Evolutionary conservation across 805 yeast genomes (phyloP).

Genomic region (Kregervanrija fluxuum): DNA sequence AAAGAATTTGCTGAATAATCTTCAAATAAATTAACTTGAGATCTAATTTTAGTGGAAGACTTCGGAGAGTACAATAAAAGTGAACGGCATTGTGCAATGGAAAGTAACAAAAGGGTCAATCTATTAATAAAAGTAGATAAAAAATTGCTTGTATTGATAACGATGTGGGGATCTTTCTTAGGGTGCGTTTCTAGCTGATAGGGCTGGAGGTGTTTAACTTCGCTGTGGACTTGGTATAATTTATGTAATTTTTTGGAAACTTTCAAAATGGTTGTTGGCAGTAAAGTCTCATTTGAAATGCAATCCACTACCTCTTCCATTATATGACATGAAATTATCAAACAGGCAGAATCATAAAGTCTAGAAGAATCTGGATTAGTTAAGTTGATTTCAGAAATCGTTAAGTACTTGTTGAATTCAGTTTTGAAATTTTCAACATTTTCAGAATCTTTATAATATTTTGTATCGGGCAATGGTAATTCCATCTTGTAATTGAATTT

Average conservation of each 20-base stretch:
- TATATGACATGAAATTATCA: slow-evolving; percentile 23
- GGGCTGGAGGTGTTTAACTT: slow-evolving; percentile 4
- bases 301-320: slow-evolving; percentile 31
- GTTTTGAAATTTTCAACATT: slow-evolving; percentile 10
- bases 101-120: slow-evolving; percentile 20
- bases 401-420: slow-evolving; percentile 8
- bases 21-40: slow-evolving; percentile 19
- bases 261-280: slow-evolving; percentile 17
- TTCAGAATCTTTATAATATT: slow-evolving; percentile 14
- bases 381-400: slow-evolving; percentile 11
- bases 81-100: slow-evolving; percentile 25
- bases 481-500: slow-evolving; percentile 27
- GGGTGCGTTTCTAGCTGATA: slow-evolving; percentile 5
- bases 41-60: slow-evolving; percentile 7
- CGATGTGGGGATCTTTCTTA: slow-evolving; percentile 12
- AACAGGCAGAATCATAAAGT: slow-evolving; percentile 24
- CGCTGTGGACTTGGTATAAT: slow-evolving; percentile 3
- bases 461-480: slow-evolving; percentile 27
- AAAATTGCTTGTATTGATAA: slow-evolving; percentile 30
- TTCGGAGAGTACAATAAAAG: slow-evolving; percentile 32
- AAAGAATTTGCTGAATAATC: slow-evolving; percentile 13
- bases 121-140: slow-evolving; percentile 27
- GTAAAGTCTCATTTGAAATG: slow-evolving; percentile 20
- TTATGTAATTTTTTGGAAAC: slow-evolving; percentile 8
- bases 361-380: slow-evolving; percentile 7